A percentile compares a stretch with the other conserved stretches of the same genome.
phyloP scores from a whole-genome alignment of 2,329 filamentous ascomycete genomes.

The Hypomyces perniciosus region DNA sequence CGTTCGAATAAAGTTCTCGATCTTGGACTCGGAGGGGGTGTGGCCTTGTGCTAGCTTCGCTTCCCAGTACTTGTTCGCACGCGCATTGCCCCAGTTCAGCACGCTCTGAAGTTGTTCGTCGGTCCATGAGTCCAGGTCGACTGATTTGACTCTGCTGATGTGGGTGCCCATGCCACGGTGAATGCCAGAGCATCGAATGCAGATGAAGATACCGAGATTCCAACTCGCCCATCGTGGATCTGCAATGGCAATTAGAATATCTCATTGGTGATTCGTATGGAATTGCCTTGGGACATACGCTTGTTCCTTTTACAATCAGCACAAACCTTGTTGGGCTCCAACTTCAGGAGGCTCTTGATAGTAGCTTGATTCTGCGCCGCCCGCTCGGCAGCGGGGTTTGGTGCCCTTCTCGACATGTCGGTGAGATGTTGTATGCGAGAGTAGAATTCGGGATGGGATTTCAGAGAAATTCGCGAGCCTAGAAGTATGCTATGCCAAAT shows the following conservation, averaged over 20 bases:
- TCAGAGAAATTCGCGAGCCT: background rate
- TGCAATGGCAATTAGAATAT: constrained; percentile 30
- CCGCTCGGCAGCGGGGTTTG: constrained; percentile 75
- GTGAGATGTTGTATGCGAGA: constrained; percentile 6
- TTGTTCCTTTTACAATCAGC: constrained; percentile 99
- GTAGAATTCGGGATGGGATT: background rate
- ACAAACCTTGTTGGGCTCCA: constrained; percentile 94
- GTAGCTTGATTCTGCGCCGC: constrained; percentile 90
- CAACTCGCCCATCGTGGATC: constrained; percentile 98
- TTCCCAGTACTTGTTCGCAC: constrained; percentile 99
- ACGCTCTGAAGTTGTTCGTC: constrained; percentile 96
- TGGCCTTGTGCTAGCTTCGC: constrained; percentile 86
- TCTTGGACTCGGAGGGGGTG: constrained; percentile 92
- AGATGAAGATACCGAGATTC: constrained; percentile 96
- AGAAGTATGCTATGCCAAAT: background rate
- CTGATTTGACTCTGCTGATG: constrained; percentile 95
- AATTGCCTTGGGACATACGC: constrained; percentile 52
- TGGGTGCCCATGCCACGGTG: constrained; percentile 98
- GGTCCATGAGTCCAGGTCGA: constrained; percentile 97
- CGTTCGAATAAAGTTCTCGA: constrained; percentile 98
- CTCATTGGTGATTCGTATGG: background rate
- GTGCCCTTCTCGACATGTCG: constrained; percentile 71
- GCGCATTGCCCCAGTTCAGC: constrained; percentile 88
- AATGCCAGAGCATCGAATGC: constrained; percentile 97
- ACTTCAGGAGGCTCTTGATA: constrained; percentile 89